These are phyloP conservation scores for Potentilla sterilis DNA, from an alignment of 306 rosid species.

Conservation along the genomic window DNA sequence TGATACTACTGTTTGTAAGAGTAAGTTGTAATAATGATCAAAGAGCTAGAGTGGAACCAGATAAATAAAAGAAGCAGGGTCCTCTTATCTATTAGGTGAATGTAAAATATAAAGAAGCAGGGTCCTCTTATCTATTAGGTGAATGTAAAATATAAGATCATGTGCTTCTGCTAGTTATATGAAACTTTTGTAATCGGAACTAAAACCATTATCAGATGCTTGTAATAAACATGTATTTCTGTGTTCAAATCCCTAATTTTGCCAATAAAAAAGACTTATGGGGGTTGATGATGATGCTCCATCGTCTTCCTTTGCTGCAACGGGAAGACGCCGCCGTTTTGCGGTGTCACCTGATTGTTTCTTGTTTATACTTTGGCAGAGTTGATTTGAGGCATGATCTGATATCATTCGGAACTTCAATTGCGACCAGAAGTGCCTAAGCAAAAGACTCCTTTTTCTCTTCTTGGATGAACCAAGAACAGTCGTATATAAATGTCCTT, in stretches of 20 bases:
- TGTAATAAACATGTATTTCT: background rate
- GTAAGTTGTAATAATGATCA: slow-evolving; percentile 10
- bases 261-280: background rate
- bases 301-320: background rate
- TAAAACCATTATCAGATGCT: background rate
- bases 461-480: no score
- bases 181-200: background rate
- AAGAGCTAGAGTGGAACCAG: background rate
- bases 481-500: background rate
- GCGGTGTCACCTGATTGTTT: background rate
- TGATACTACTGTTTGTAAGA: slow-evolving; percentile 8
- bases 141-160: slow-evolving; percentile 13
- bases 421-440: background rate
- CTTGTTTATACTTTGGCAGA: background rate
- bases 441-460: background rate
- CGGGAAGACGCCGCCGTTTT: background rate
- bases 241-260: background rate
- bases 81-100: slow-evolving; percentile 4
- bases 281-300: background rate
- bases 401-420: background rate
- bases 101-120: slow-evolving; percentile 10
- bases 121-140: background rate
- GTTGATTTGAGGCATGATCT: background rate
- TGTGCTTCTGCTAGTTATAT: slow-evolving; percentile 1
- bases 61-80: background rate